These are phyloP conservation scores for Aureobasidium sp. DNA, from an alignment of 2,329 filamentous ascomycete genomes.

Conservation along the genomic window DNA sequence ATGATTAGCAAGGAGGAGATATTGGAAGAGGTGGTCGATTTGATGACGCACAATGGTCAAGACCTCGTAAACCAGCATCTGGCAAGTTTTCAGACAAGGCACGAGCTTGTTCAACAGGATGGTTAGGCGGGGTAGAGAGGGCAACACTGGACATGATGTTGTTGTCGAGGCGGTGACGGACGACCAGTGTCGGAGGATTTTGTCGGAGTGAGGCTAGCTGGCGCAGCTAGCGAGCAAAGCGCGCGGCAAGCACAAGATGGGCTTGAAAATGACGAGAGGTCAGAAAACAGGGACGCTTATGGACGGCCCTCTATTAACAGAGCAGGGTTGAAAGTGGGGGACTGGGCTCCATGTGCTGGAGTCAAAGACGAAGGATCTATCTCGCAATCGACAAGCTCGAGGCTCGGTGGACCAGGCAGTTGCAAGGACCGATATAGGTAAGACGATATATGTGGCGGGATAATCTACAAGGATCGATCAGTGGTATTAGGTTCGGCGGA, in stretches of 20 bases:
- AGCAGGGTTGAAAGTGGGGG: neutral
- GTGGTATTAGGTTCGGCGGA: neutral
- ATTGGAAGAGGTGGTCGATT: neutral
- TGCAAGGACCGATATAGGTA: neutral
- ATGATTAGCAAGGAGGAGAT: neutral
- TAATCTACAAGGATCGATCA: neutral
- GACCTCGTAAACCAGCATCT: constrained; percentile 10
- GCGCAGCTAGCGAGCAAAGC: constrained; percentile 8
- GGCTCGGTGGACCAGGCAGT: neutral
- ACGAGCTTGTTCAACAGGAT: neutral
- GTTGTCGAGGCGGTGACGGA: neutral
- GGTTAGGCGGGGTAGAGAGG: neutral
- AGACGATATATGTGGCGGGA: neutral
- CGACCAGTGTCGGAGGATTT: neutral
- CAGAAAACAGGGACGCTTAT: neutral
- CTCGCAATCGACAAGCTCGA: neutral
- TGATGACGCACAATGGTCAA: constrained; percentile 12
- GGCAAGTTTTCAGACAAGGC: constrained; percentile 1
- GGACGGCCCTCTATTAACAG: neutral
- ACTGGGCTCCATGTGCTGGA: neutral
- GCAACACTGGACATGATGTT: constrained; percentile 10
- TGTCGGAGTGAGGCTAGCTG: neutral
- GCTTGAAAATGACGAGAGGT: neutral
- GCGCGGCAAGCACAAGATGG: neutral
- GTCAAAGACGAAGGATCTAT: neutral